phyloP scores from a whole-genome alignment of 73 alveolate genomes.

The Tetrahymena borealis region DNA sequence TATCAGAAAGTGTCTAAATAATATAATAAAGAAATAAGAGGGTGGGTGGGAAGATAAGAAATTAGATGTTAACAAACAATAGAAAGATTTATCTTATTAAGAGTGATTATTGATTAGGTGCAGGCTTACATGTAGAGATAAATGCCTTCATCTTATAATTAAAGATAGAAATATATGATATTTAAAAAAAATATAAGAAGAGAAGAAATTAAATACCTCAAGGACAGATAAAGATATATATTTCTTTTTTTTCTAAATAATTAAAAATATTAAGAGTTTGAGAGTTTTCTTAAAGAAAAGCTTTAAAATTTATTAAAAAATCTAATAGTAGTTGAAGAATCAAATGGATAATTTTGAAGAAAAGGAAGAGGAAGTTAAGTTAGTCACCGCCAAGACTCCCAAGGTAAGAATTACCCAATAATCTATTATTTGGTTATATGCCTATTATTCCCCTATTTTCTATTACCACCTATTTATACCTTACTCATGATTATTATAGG shows the following conservation, averaged over 20 bases:
- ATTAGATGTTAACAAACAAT: not conserved
- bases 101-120: not conserved
- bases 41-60: not conserved
- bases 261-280: not conserved
- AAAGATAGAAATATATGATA: not conserved
- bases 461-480: too few relatives aligned
- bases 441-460: too few relatives aligned
- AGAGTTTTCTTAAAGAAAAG: not conserved
- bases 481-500: constrained; percentile 48
- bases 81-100: not conserved
- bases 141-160: not conserved
- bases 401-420: constrained; percentile 31
- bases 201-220: not conserved
- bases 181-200: not conserved
- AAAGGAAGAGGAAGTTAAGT: constrained; percentile 46
- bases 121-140: not conserved
- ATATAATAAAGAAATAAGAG: not conserved
- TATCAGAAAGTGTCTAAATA: not conserved
- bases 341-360: constrained; percentile 29
- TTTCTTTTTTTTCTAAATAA: not conserved
- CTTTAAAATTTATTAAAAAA: not conserved
- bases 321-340: not conserved
- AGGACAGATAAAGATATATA: not conserved
- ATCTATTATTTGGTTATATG: too few relatives aligned
- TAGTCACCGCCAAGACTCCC: constrained; percentile 53